Conservation (phyloP, 352 stramenopile genomes). For the Globisporangium acanthophoron region DNA sequence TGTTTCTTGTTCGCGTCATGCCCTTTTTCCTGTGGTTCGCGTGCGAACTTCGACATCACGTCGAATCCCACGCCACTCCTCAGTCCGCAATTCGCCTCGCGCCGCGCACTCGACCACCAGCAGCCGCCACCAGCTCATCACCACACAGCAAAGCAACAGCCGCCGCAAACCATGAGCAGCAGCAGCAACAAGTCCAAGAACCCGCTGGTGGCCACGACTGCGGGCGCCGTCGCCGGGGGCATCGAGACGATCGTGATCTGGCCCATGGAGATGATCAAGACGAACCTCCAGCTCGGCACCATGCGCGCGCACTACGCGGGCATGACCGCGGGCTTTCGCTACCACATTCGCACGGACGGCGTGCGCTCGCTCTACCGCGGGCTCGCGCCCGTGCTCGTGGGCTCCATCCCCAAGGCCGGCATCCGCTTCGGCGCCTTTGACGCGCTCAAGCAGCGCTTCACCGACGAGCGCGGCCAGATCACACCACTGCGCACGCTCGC, state of each 20-base stretch:
- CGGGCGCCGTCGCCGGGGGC: constrained; percentile 81
- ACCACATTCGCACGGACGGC: constrained; percentile 63
- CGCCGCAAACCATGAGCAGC: constrained; percentile 2
- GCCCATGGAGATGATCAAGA: constrained; percentile 96
- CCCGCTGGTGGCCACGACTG: constrained; percentile 74
- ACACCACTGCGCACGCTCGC: constrained; percentile 89
- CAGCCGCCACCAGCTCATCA: neutral
- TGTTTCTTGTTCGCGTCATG: too few relatives aligned
- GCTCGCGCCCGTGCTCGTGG: constrained; percentile 91
- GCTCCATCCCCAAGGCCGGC: constrained; percentile 94
- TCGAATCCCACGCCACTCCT: neutral
- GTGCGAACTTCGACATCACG: neutral
- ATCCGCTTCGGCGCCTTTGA: constrained; percentile 96
- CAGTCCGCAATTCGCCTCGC: neutral
- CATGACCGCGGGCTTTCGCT: constrained; percentile 69
- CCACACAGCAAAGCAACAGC: neutral
- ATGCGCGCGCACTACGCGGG: constrained; percentile 71
- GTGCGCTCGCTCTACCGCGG: constrained; percentile 89
- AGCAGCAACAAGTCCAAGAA: constrained; percentile 69
- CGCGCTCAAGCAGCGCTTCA: constrained; percentile 79
- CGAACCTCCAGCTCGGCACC: constrained; percentile 87
- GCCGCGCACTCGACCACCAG: neutral
- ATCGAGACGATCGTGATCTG: constrained; percentile 89
- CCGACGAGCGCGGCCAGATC: constrained; percentile 88
- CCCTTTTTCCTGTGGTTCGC: too few relatives aligned